These are phyloP conservation scores for Alternaria burnsii DNA, from an alignment of 2,329 filamentous ascomycete species.

Conservation along the genomic window DNA sequence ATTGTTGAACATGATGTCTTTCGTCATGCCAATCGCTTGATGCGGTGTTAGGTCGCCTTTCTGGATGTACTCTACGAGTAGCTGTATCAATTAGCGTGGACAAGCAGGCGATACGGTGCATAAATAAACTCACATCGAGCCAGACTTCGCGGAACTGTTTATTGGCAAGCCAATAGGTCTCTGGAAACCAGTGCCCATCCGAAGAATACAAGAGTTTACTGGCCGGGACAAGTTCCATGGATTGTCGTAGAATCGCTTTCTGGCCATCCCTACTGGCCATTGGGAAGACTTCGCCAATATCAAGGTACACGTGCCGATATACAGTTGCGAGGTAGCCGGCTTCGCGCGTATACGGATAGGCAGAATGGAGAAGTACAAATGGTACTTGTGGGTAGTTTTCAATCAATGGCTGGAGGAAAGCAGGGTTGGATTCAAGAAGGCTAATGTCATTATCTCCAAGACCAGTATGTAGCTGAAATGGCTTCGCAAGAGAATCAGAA, in stretches of 20 bases:
- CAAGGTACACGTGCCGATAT: slow-evolving; percentile 82
- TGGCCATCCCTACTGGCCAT: slow-evolving; percentile 80
- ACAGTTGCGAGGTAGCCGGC: slow-evolving; percentile 79
- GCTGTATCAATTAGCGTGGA: slow-evolving; percentile 50
- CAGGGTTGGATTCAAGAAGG: slow-evolving; percentile 74
- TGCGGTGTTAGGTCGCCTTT: slow-evolving; percentile 67
- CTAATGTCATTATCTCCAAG: slow-evolving; percentile 82
- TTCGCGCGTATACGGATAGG: slow-evolving; percentile 83
- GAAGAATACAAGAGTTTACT: slow-evolving; percentile 83
- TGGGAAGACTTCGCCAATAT: slow-evolving; percentile 84
- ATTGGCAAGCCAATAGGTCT: slow-evolving; percentile 78
- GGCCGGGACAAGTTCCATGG: slow-evolving; percentile 77
- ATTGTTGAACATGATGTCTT: slow-evolving; percentile 78
- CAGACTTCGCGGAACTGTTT: slow-evolving; percentile 76
- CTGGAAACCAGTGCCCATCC: slow-evolving; percentile 80
- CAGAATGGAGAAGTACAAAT: slow-evolving; percentile 80
- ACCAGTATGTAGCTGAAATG: slow-evolving; percentile 84
- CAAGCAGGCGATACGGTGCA: not conserved
- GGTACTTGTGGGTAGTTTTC: slow-evolving; percentile 72
- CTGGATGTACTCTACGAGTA: slow-evolving; percentile 73
- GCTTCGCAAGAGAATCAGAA: slow-evolving; percentile 64
- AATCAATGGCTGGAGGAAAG: slow-evolving; percentile 78
- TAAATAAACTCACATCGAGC: slow-evolving; percentile 62
- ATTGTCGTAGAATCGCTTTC: slow-evolving; percentile 72
- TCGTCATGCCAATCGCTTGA: slow-evolving; percentile 70